Percentiles rank a stretch among this genome's conserved stretches.
Evolutionary conservation across 2,329 filamentous ascomycete species (phyloP).

Genomic region (Dactylonectria estremocensis): DNA sequence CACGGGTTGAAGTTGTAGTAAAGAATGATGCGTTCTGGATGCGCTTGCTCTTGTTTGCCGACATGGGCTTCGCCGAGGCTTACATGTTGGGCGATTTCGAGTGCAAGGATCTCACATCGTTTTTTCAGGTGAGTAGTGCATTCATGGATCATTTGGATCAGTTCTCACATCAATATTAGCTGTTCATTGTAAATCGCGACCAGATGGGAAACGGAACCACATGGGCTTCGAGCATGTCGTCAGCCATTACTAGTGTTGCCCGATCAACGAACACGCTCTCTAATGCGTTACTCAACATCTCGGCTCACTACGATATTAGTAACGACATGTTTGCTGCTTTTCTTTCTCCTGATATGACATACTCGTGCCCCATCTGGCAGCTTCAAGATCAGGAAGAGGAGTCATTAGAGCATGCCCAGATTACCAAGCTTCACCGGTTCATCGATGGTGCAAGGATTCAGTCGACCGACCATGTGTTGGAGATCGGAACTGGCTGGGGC

Average conservation of each 20-base stretch:
- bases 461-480: constrained; percentile 76
- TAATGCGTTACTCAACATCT: constrained; percentile 75
- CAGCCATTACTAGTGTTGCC: constrained; percentile 71
- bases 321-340: constrained; percentile 85
- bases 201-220: constrained; percentile 76
- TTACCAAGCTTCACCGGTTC: constrained; percentile 76
- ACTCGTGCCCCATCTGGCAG: constrained; percentile 78
- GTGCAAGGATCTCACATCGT: constrained; percentile 76
- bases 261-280: constrained; percentile 70
- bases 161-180: constrained; percentile 56
- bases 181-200: constrained; percentile 80
- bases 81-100: constrained; percentile 82
- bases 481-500: constrained; percentile 85
- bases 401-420: constrained; percentile 75
- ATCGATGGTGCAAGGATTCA: constrained; percentile 77
- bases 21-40: constrained; percentile 80
- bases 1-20: constrained; percentile 70
- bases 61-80: constrained; percentile 82
- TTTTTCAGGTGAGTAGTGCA: constrained; percentile 71
- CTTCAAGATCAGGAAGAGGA: constrained; percentile 60
- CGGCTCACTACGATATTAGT: constrained; percentile 82
- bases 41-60: constrained; percentile 76
- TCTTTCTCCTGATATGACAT: constrained; percentile 83
- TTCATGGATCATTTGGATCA: neutral
- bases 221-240: constrained; percentile 71